These are phyloP conservation scores for Arabidopsis suecica DNA, from an alignment of 345 rosid species.

Conservation along the genomic window DNA sequence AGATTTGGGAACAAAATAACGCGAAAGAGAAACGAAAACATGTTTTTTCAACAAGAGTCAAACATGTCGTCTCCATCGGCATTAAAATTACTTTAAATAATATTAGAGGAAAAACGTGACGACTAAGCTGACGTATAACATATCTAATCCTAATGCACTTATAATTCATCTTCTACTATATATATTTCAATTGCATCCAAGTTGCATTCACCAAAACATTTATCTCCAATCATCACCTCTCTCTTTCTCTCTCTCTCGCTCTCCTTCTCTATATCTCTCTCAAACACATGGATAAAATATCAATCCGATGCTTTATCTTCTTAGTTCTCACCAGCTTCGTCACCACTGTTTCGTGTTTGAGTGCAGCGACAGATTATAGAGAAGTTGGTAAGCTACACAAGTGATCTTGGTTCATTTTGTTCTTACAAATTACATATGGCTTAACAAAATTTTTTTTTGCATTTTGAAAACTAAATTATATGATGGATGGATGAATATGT, in stretches of 20 bases:
- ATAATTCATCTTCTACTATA: conserved; percentile 15
- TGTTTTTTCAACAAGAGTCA: conserved; percentile 37
- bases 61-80: conserved; percentile 28
- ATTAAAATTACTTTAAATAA: not conserved
- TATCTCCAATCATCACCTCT: conserved; percentile 12
- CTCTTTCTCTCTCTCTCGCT: conserved; percentile 5
- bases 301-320: conserved; percentile 20
- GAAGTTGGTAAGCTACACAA: conserved; percentile 41
- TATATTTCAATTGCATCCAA: conserved; percentile 10
- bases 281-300: conserved; percentile 27
- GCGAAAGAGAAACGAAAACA: conserved; percentile 4
- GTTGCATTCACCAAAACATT: conserved; percentile 25
- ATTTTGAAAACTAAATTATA: not conserved
- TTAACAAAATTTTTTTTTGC: not conserved
- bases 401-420: not conserved
- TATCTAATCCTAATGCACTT: conserved; percentile 13
- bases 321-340: conserved; percentile 24
- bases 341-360: conserved; percentile 16
- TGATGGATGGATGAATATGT: conserved; percentile 5
- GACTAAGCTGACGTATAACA: conserved; percentile 29
- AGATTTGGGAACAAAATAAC: conserved; percentile 10
- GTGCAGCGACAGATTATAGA: conserved; percentile 21
- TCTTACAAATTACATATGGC: not conserved
- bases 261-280: not conserved
- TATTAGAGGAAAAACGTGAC: conserved; percentile 14